Conservation (phyloP, 169 alveolate genomes). For the Plasmodium reichenowi region DNA sequence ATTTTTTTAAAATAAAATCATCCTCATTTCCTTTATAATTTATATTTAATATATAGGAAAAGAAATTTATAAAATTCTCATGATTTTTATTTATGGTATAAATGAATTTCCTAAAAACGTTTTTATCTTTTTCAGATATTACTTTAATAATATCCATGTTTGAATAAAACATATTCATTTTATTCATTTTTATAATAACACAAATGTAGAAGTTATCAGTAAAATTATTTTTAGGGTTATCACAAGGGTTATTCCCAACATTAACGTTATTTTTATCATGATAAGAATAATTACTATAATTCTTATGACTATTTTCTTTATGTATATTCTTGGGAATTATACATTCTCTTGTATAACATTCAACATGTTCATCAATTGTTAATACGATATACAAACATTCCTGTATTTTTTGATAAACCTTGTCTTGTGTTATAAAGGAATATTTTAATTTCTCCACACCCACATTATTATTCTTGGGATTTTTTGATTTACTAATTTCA, state of each 20-base stretch:
- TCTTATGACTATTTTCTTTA: not conserved
- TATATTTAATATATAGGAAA: constrained; percentile 47
- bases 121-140: constrained; percentile 30
- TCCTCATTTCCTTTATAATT: constrained; percentile 46
- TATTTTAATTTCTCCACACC: constrained; percentile 15
- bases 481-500: constrained; percentile 6
- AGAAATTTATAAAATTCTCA: constrained; percentile 46
- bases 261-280: not conserved
- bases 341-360: constrained; percentile 13
- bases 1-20: constrained; percentile 59
- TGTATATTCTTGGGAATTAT: not conserved
- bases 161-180: constrained; percentile 68
- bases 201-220: constrained; percentile 4
- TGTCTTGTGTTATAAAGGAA: constrained; percentile 38
- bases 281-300: not conserved
- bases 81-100: constrained; percentile 61
- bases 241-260: not conserved
- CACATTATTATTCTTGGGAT: not conserved
- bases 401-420: constrained; percentile 69
- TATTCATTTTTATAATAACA: constrained; percentile 48
- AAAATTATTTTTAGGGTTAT: not conserved
- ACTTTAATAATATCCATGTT: constrained; percentile 62
- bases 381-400: constrained; percentile 63
- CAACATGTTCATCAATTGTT: constrained; percentile 59
- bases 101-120: constrained; percentile 41